phyloP scores from a whole-genome alignment of 2,329 filamentous ascomycete species.

The Colletotrichum scovillei region DNA sequence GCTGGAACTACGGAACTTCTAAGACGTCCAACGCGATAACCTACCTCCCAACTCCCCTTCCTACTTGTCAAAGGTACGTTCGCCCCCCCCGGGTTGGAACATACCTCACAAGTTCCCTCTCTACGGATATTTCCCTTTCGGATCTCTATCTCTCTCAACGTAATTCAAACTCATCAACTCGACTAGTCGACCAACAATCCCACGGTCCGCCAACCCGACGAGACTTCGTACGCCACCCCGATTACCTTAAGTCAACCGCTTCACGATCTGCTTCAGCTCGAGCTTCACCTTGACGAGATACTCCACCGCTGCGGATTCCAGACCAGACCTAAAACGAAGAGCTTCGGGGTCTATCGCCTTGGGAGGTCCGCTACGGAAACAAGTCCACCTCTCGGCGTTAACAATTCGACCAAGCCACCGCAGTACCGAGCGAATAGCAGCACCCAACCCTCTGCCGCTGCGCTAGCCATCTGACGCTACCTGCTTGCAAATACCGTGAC shows the following conservation, averaged over 20 bases:
- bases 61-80: not conserved
- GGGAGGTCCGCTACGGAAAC: constrained; percentile 1
- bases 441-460: constrained; percentile 12
- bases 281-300: constrained; percentile 3
- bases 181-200: not conserved
- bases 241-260: not conserved
- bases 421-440: constrained; percentile 32
- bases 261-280: constrained; percentile 2
- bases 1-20: not conserved
- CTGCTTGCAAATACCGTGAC: constrained; percentile 29
- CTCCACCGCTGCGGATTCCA: constrained; percentile 21
- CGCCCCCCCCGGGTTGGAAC: too few species aligned
- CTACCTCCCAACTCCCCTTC: not conserved
- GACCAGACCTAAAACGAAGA: constrained; percentile 11
- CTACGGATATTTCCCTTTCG: too few species aligned
- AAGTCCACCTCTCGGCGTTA: constrained; percentile 23
- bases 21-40: constrained; percentile 25
- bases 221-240: not conserved
- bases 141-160: not conserved
- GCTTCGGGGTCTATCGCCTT: constrained; percentile 14
- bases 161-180: not conserved
- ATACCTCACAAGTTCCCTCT: not conserved
- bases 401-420: constrained; percentile 27
- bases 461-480: constrained; percentile 21
- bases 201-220: not conserved